phyloP scores from a whole-genome alignment of 2,329 filamentous ascomycete genomes.

The Fusarium nodosum region DNA sequence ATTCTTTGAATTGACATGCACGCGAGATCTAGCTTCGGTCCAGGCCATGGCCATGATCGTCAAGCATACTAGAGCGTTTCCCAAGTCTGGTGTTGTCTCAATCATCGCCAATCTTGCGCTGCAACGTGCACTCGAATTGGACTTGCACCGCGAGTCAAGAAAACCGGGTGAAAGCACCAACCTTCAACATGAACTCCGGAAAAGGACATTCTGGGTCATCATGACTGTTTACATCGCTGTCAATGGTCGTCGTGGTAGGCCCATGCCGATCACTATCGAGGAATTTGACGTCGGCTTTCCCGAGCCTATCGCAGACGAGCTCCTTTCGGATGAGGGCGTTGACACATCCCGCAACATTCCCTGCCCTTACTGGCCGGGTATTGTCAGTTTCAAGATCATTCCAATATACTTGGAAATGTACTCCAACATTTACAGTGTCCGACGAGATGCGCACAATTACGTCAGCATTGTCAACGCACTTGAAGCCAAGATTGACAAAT shows the following conservation, averaged over 20 bases:
- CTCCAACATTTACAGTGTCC: constrained; percentile 79
- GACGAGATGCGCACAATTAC: constrained; percentile 73
- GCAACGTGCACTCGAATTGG: constrained; percentile 78
- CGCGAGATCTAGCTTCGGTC: constrained; percentile 74
- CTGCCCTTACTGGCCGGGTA: constrained; percentile 76
- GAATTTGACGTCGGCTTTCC: constrained; percentile 86
- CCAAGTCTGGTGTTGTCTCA: constrained; percentile 82
- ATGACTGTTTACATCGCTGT: constrained; percentile 76
- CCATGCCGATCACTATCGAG: constrained; percentile 79
- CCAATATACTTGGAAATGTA: constrained; percentile 81
- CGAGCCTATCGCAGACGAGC: constrained; percentile 77
- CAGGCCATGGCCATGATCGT: constrained; percentile 81
- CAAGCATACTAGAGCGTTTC: constrained; percentile 80
- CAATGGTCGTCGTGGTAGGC: constrained; percentile 80
- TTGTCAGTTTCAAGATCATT: constrained; percentile 74
- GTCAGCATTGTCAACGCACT: constrained; percentile 72
- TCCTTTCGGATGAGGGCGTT: constrained; percentile 75
- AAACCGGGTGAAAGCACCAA: constrained; percentile 60
- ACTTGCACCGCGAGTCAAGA: constrained; percentile 79
- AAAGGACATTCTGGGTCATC: constrained; percentile 82
- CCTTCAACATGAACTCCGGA: constrained; percentile 81
- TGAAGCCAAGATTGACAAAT: constrained; percentile 73
- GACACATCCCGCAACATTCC: constrained; percentile 66
- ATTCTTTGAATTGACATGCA: constrained; percentile 73
- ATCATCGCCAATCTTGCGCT: constrained; percentile 75